Evolutionary conservation across 2,329 filamentous ascomycete genomes (phyloP), one percentile per base, ranked within the genome.

Genomic region (Ceratocystis colombiana): DNA sequence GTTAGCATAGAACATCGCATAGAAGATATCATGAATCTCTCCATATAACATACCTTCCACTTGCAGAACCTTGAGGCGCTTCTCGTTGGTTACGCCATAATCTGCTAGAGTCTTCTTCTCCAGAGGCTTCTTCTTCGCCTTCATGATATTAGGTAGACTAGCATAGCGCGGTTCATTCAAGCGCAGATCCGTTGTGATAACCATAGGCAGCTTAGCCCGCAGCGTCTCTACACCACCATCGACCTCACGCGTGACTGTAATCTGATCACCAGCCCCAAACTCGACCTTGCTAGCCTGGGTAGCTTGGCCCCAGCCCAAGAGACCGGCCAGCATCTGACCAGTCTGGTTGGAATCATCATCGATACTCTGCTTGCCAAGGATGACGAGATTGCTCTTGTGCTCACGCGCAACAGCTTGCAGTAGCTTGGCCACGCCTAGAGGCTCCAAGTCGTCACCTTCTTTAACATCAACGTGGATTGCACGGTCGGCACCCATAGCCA

Each of bases 41-140:
- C 15, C 6, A 28, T 22, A 3, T 2, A 70, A 80, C 85, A 73
- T 77, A 90, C 88, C 88, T 62, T 83, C 85, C 70, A 99, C 92
- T 83, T 94, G 94, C 71, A 97, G 73, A 65, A 90, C 89, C 85
- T 94, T 96, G 75, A 99, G 77, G 72, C 92, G 82, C 77, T 82
- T 86, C 75, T 83, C 82, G 64, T 83, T 84, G 72, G 91, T 86
- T 55, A 96, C 77, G 1, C 89, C 90, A 75, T 89, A 88, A 74
- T 99, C 94, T 67, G 80, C 82, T 75, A 96, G 76, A 70, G 83
- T 90, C 82, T 90, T 88, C 88, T 96, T 97, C 73, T 94, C 90
- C 72, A 99, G 74, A 73, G 89, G 89, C 88, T 99, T 99, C 89
- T 97, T 99, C 88, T 99, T 99, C 64, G 94, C 94, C 87, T 97